Evolutionary conservation across 257 asterid species (phyloP).

Genomic region (Thymus mandschuricus): DNA sequence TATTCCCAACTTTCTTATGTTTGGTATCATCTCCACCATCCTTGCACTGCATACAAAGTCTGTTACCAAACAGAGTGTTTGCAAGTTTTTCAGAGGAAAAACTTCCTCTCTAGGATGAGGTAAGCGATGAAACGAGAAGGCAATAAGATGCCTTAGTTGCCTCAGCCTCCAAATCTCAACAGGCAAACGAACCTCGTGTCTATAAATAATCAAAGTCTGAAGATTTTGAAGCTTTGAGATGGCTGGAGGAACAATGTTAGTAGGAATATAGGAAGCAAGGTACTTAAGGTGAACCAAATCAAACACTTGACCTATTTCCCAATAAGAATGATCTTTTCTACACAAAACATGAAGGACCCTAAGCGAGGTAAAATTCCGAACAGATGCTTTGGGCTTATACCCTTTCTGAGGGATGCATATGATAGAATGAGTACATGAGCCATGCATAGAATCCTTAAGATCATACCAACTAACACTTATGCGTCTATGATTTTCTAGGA

Average conservation of each 20-base stretch:
- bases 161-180: neutral
- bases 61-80: neutral
- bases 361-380: neutral
- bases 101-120: neutral
- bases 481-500: neutral
- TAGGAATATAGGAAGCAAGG: neutral
- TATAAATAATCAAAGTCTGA: conserved; percentile 1
- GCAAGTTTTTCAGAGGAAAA: neutral
- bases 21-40: neutral
- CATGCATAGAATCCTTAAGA: neutral
- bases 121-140: neutral
- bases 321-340: neutral
- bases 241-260: neutral
- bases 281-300: neutral
- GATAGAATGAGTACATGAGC: neutral
- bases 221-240: conserved; percentile 6
- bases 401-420: neutral
- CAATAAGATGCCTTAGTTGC: neutral
- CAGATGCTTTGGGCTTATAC: neutral
- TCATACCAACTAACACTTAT: neutral
- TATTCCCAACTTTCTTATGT: neutral
- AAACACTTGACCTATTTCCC: neutral
- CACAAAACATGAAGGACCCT: neutral
- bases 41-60: neutral
- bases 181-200: neutral